These are phyloP conservation scores for Aspergillus fumigatus DNA, from an alignment of 2,329 filamentous ascomycete genomes.

Conservation along the genomic window DNA sequence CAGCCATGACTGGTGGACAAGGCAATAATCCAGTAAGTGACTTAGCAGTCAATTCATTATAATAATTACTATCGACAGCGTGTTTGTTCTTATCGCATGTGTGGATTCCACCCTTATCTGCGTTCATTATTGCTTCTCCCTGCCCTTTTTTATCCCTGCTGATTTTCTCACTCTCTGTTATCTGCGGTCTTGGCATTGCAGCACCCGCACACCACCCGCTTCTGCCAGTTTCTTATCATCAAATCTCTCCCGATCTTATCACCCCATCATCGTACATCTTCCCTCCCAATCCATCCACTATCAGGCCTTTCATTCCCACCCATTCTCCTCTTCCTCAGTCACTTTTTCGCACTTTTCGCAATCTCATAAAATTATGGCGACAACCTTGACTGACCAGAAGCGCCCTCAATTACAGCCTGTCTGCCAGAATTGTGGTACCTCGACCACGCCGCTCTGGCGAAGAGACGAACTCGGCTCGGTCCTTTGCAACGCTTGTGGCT, in stretches of 20 bases:
- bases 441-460: slow-evolving; percentile 93
- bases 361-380: slow-evolving; percentile 33
- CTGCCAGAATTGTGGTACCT: slow-evolving; percentile 94
- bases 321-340: slow-evolving; percentile 11
- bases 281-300: slow-evolving; percentile 18
- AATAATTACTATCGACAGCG: neutral
- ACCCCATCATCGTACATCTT: slow-evolving; percentile 25
- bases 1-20: slow-evolving; percentile 61
- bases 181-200: slow-evolving; percentile 30
- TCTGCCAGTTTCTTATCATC: slow-evolving; percentile 46
- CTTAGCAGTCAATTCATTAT: slow-evolving; percentile 10
- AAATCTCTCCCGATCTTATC: slow-evolving; percentile 43
- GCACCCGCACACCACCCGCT: slow-evolving; percentile 30
- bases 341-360: slow-evolving; percentile 9
- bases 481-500: slow-evolving; percentile 95
- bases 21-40: slow-evolving; percentile 45
- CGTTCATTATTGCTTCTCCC: slow-evolving; percentile 12
- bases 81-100: slow-evolving; percentile 5
- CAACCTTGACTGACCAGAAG: slow-evolving; percentile 46
- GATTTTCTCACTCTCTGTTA: slow-evolving; percentile 25
- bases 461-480: slow-evolving; percentile 94
- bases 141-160: slow-evolving; percentile 20
- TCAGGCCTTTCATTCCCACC: slow-evolving; percentile 17
- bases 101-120: slow-evolving; percentile 3
- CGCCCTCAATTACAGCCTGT: slow-evolving; percentile 74